Percentiles rank a stretch among this genome's conserved stretches.
Evolutionary conservation across 1,284 basidiomycete species (phyloP).

Genomic region (Pseudozyma sp.): DNA sequence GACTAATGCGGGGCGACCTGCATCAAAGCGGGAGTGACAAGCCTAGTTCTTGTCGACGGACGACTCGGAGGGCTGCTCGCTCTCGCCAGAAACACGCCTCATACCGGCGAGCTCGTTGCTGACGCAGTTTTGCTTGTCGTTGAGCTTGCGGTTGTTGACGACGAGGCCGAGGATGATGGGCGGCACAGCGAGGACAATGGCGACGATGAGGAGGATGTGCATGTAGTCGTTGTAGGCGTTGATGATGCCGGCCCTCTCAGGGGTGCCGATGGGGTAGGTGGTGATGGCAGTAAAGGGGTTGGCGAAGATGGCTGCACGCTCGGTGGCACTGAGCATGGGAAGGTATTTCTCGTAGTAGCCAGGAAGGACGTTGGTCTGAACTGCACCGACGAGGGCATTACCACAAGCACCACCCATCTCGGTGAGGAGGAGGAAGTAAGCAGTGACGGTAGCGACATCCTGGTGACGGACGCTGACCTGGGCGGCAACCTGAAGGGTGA

Average conservation of each 20-base stretch:
- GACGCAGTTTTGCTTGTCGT: conserved; percentile 64
- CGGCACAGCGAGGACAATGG: conserved; percentile 55
- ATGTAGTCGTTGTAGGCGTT: conserved; percentile 61
- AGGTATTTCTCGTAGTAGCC: conserved; percentile 41
- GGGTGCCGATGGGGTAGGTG: conserved; percentile 51
- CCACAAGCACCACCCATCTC: conserved; percentile 65
- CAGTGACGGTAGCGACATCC: conserved; percentile 67
- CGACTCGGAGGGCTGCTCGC: conserved; percentile 14
- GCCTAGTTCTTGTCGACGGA: conserved; percentile 29
- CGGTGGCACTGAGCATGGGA: conserved; percentile 40
- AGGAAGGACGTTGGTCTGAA: conserved; percentile 56
- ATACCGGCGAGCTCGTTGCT: conserved; percentile 63
- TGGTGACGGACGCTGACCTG: conserved; percentile 67
- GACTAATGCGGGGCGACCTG: background rate
- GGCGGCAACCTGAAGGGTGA: conserved; percentile 61
- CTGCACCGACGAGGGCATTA: conserved; percentile 57
- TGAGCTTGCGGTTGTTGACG: conserved; percentile 58
- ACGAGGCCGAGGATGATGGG: conserved; percentile 55
- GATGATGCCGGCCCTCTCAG: conserved; percentile 51
- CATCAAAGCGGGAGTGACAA: background rate
- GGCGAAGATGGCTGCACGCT: conserved; percentile 21
- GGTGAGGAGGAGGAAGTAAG: conserved; percentile 63
- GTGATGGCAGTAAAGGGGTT: conserved; percentile 19
- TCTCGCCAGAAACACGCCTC: conserved; percentile 35
- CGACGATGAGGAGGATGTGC: conserved; percentile 57